These are phyloP conservation scores for Medicago truncatula DNA, from an alignment of 306 rosid species.

Conservation along the genomic window DNA sequence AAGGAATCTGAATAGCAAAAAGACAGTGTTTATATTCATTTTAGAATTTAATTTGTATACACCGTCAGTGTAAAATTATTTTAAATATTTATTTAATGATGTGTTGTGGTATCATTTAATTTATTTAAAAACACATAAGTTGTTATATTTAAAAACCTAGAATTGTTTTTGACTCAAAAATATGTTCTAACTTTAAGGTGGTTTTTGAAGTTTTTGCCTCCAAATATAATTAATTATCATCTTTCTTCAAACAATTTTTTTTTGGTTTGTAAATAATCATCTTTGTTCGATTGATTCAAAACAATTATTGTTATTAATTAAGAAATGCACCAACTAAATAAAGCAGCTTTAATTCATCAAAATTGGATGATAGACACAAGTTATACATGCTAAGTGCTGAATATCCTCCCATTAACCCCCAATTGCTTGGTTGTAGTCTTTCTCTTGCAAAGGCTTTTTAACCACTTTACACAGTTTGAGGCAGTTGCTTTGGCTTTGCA, in stretches of 20 bases:
- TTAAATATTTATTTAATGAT: no score
- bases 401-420: slow-evolving; percentile 18
- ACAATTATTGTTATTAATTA: background rate
- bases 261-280: no score
- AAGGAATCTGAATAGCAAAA: no score
- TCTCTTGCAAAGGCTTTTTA: slow-evolving; percentile 76
- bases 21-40: no score
- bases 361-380: slow-evolving; percentile 29
- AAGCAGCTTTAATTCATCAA: slow-evolving; percentile 33
- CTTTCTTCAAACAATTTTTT: no score
- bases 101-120: no score
- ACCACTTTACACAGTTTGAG: slow-evolving; percentile 78
- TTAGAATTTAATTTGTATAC: no score
- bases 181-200: background rate
- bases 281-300: background rate
- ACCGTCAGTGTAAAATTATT: no score
- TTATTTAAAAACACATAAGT: no score
- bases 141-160: no score
- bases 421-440: slow-evolving; percentile 50
- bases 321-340: background rate
- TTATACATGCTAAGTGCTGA: slow-evolving; percentile 4
- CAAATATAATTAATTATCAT: no score
- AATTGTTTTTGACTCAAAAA: background rate
- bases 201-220: background rate
- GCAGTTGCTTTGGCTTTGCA: slow-evolving; percentile 61